A percentile compares a stretch with the other conserved stretches of the same genome.
phyloP scores from a whole-genome alignment of 2,329 filamentous ascomycete species.

The Xylaria hypoxylon region DNA sequence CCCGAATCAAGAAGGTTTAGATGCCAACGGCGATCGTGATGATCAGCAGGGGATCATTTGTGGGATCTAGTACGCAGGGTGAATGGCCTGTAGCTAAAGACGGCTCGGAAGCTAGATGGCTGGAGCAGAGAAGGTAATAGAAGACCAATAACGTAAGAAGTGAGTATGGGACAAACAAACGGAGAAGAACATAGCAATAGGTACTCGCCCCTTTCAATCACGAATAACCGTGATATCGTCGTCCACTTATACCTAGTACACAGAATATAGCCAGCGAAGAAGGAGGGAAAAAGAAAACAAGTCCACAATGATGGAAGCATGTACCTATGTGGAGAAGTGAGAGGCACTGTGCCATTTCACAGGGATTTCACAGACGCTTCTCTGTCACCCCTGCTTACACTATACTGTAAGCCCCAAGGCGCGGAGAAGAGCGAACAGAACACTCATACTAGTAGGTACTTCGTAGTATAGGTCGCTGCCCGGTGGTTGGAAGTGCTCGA shows the following conservation, averaged over 20 bases:
- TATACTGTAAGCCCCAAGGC: constrained; percentile 21
- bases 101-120: constrained; percentile 4
- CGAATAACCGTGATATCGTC: constrained; percentile 20
- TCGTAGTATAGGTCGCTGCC: constrained; percentile 15
- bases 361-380: constrained; percentile 30
- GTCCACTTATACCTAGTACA: constrained; percentile 30
- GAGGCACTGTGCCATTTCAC: constrained; percentile 31
- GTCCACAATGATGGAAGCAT: constrained; percentile 11
- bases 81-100: constrained; percentile 20
- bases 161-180: constrained; percentile 9
- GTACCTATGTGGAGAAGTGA: constrained; percentile 22
- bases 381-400: constrained; percentile 25
- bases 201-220: constrained; percentile 33
- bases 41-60: constrained; percentile 7
- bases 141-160: constrained; percentile 19
- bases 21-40: constrained; percentile 12
- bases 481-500: constrained; percentile 22
- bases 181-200: constrained; percentile 17
- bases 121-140: constrained; percentile 13
- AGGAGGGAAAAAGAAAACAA: constrained; percentile 28
- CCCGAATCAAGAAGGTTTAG: constrained; percentile 7
- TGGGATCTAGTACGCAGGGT: constrained; percentile 10
- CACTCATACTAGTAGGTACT: constrained; percentile 12
- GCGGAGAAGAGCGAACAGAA: constrained; percentile 17
- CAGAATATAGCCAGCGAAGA: constrained; percentile 23